Evolutionary conservation across 1,284 basidiomycete species (phyloP), one percentile per base, ranked within the genome.

Genomic region (Neotropicomus parvogracilis): DNA sequence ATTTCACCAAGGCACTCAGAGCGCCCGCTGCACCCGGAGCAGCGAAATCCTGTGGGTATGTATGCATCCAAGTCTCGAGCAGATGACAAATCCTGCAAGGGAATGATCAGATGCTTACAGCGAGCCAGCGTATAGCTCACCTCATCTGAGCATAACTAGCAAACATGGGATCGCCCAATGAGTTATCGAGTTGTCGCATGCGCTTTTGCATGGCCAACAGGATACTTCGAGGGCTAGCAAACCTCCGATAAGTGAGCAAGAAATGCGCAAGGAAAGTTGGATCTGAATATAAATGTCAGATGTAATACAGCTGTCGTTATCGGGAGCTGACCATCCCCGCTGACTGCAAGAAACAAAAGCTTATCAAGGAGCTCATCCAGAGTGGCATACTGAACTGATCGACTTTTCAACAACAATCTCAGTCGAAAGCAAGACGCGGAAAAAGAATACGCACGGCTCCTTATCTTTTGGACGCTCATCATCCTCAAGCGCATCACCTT

Each of bases 171-270:
- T 90, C 88, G 6, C 80, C 78, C n/a, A 75, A 75, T 21, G 83
- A 77, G 51, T 78, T 77, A 59, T 87, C 85, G 12, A 91, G 71
- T 53, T 85, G 79, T 28, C 85, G 79, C 77, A 90, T 83, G 38
- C 86, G 81, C 59, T 88, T 86, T 65, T 90, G 87, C 85, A 91
- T 88, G 5, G 87, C 83, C 40, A 90, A 72, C n/a, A 91, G 70
- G 13, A 91, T 69, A 48, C 75, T 82, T 34, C 88, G 77, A 12
- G 88, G 88, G 39, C 76, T 85, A 37, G 85, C 76, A 62, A 91
- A 91, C 52, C 85, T 75, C 29, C 88, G 82, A 63, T 87, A 90
- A 11, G 86, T 89, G 31, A 91, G 75, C 41, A 91, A 71, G 64
- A 91, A 90, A 64, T 89, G 81, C 2, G 79, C 80, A 26, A 88